Evolutionary conservation across 2,329 filamentous ascomycete species (phyloP).

Genomic region (Sporothrix pseudoabietina): DNA sequence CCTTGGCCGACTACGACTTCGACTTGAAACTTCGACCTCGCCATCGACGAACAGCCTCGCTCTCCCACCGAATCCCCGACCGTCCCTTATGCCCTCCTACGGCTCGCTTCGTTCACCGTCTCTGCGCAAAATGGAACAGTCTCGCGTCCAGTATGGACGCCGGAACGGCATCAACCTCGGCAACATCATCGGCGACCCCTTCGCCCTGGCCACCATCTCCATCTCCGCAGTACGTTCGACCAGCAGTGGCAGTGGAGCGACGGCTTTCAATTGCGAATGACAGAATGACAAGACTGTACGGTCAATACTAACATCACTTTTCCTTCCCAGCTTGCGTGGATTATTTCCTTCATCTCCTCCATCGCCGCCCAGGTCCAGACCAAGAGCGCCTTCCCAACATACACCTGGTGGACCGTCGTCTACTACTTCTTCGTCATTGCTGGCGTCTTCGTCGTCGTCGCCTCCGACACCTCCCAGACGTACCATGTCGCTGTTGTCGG

Average conservation of each 20-base stretch:
- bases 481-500: constrained; percentile 92
- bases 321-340: constrained; percentile 76
- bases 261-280: too few relatives aligned
- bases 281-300: not conserved
- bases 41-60: not conserved
- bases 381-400: constrained; percentile 69
- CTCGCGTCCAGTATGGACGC: constrained; percentile 57
- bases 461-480: constrained; percentile 78
- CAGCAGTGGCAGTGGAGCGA: not conserved
- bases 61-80: not conserved
- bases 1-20: not conserved
- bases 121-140: constrained; percentile 77
- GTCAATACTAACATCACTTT: not conserved
- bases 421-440: constrained; percentile 83
- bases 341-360: constrained; percentile 86
- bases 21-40: not conserved
- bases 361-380: constrained; percentile 68
- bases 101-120: constrained; percentile 73
- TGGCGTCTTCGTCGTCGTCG: constrained; percentile 79
- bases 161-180: constrained; percentile 70
- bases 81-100: constrained; percentile 71
- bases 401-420: constrained; percentile 87
- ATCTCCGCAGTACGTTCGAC: constrained; percentile 73
- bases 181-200: constrained; percentile 94
- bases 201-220: constrained; percentile 90